These are phyloP conservation scores for Pichia eremophila DNA, from an alignment of 805 yeast species.

Conservation along the genomic window DNA sequence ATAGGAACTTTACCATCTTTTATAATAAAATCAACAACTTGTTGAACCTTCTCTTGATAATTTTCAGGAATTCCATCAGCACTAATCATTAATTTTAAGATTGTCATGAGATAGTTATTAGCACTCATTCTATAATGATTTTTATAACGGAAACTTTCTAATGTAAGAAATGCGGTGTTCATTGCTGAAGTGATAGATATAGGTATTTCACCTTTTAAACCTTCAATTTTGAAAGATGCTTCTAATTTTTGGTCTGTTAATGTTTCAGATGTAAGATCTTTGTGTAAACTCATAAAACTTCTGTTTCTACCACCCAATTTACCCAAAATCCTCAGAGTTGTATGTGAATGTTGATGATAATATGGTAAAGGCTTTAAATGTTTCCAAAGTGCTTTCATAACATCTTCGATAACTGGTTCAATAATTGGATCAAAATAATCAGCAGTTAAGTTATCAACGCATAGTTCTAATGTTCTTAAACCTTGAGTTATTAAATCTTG, in stretches of 20 bases:
- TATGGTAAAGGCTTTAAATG: constrained; percentile 89
- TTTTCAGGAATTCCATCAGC: constrained; percentile 39
- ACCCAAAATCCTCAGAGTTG: constrained; percentile 86
- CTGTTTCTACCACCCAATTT: constrained; percentile 95
- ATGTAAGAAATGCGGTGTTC: constrained; percentile 61
- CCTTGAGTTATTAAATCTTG: constrained; percentile 94
- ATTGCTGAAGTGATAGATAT: constrained; percentile 80
- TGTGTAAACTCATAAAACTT: constrained; percentile 68
- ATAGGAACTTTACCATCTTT: constrained; percentile 23
- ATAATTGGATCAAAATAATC: constrained; percentile 95
- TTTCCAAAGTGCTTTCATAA: constrained; percentile 87
- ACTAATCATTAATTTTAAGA: constrained; percentile 61
- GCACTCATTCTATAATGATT: constrained; percentile 70
- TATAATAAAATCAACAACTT: constrained; percentile 37
- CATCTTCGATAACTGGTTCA: constrained; percentile 92
- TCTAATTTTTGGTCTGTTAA: constrained; percentile 54
- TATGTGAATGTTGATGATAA: constrained; percentile 90
- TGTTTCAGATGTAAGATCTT: constrained; percentile 47
- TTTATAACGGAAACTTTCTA: constrained; percentile 58
- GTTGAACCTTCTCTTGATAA: constrained; percentile 35
- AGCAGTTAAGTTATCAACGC: constrained; percentile 93
- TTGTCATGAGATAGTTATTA: constrained; percentile 56
- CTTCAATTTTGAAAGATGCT: constrained; percentile 64
- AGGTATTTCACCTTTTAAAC: constrained; percentile 51
- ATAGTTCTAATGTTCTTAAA: constrained; percentile 82